These are phyloP conservation scores for Aspergillus sp. DNA, from an alignment of 2,329 filamentous ascomycete genomes.

Conservation along the genomic window DNA sequence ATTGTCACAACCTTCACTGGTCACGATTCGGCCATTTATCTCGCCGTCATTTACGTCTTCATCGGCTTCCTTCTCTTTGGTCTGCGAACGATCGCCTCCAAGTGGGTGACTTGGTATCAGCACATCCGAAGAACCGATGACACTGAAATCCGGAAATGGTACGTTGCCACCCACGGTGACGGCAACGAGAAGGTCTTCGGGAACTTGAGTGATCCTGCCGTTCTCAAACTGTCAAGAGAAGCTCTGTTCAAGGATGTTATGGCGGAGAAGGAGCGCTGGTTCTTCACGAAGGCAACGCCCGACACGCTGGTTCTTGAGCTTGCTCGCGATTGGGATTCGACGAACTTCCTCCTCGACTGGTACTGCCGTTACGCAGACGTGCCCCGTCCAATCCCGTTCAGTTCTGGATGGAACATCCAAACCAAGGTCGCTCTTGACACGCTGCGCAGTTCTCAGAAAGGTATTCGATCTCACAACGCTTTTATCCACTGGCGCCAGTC, in stretches of 20 bases:
- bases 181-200: conserved; percentile 42
- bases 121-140: conserved; percentile 40
- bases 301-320: conserved; percentile 52
- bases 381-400: conserved; percentile 53
- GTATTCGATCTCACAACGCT: conserved; percentile 55
- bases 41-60: conserved; percentile 55
- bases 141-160: conserved; percentile 42
- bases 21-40: conserved; percentile 58
- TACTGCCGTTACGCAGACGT: conserved; percentile 51
- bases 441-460: conserved; percentile 54
- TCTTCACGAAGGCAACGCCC: conserved; percentile 44
- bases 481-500: conserved; percentile 61
- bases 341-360: conserved; percentile 56
- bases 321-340: conserved; percentile 53
- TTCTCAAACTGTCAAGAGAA: conserved; percentile 48
- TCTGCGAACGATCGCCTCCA: conserved; percentile 54
- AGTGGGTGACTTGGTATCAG: conserved; percentile 59
- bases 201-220: conserved; percentile 49
- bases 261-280: conserved; percentile 43
- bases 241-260: conserved; percentile 48
- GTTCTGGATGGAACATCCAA: conserved; percentile 59
- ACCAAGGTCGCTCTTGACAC: conserved; percentile 55
- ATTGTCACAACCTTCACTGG: conserved; percentile 55
- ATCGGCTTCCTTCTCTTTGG: conserved; percentile 52
- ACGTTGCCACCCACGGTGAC: conserved; percentile 32